These are phyloP conservation scores for Xylaria sp. DNA, from an alignment of 2,329 filamentous ascomycete species.

Conservation along the genomic window DNA sequence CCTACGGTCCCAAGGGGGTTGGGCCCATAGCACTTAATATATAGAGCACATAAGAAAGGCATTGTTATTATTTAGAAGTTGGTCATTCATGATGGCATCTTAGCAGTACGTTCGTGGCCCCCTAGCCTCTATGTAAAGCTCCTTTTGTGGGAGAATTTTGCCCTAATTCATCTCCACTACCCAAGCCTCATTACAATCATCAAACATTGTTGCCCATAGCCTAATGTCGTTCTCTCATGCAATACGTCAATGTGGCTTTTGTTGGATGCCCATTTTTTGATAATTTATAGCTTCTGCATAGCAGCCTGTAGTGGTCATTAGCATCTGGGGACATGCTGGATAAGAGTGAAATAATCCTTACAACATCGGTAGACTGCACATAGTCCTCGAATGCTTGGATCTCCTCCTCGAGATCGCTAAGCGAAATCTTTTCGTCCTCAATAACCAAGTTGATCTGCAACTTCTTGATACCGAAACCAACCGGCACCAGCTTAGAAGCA, in stretches of 20 bases:
- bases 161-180: conserved; percentile 33
- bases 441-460: conserved; percentile 98
- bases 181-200: conserved; percentile 42
- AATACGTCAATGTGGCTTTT: conserved; percentile 33
- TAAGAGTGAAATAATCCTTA: conserved; percentile 45
- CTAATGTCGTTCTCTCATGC: conserved; percentile 42
- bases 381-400: conserved; percentile 88
- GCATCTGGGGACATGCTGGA: neutral
- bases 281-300: conserved; percentile 88
- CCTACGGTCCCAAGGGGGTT: no score
- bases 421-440: conserved; percentile 94
- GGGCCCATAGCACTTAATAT: neutral
- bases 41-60: conserved; percentile 9
- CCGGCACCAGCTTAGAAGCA: conserved; percentile 83
- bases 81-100: conserved; percentile 31
- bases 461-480: conserved; percentile 99
- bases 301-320: conserved; percentile 54
- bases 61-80: conserved; percentile 18
- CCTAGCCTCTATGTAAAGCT: conserved; percentile 35
- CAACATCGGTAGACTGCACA: conserved; percentile 92
- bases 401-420: conserved; percentile 84
- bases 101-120: conserved; percentile 31
- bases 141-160: conserved; percentile 27
- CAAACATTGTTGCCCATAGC: conserved; percentile 35
- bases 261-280: conserved; percentile 20